Evolutionary conservation across 208 protist species (phyloP), one percentile per base, ranked within the genome.

Genomic region (Herpetomonas samuelpessoai): DNA sequence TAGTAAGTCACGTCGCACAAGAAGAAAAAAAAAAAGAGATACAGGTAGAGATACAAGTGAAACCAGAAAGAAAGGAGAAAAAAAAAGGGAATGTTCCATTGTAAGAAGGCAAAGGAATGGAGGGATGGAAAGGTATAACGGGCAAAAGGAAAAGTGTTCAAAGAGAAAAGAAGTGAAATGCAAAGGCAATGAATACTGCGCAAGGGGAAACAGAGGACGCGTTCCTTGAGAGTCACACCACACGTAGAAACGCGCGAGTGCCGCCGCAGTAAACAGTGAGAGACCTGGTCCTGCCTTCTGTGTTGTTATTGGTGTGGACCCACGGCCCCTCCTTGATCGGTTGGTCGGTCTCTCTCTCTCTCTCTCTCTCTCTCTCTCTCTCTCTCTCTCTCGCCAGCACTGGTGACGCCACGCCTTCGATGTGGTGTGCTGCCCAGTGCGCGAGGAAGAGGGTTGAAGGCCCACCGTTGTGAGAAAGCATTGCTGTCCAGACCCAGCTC

Each of bases 271-370:
- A 3, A 24, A 24, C 24, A 6, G 4, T 3, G 47, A 29, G 44
- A 52, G 47, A 52, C 47, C 47, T 51, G 63, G 58, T 25, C 62
- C 56, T 45, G 58, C 49, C 56, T 65, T 49, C 7, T 60, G 62
- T 0, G 58, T 28, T 7, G 60, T 49, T 6, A 38, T 35, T 19
- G 62, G 59, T 1, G 46, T 19, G 7, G 31, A 35, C 27, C 66
- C 63, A 7, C 57, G 61, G 10, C 7, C 25, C 29, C 21, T 35
- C 7, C 27, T 12, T 21, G 3, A n/a, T 27, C 29, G 18, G 22
- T 18, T 21, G 7, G 18, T 9, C 19, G 9, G 14, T 38, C 22
- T 14, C 22, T 19, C 16, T 35, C 29, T n/a, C 24, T 38, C 14
- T 29, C 51, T 22, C 31, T 26, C n/a, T 56, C 14, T 19, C n/a